Evolutionary conservation across 352 stramenopile genomes (phyloP).

Genomic region (Bremia lactucae): DNA sequence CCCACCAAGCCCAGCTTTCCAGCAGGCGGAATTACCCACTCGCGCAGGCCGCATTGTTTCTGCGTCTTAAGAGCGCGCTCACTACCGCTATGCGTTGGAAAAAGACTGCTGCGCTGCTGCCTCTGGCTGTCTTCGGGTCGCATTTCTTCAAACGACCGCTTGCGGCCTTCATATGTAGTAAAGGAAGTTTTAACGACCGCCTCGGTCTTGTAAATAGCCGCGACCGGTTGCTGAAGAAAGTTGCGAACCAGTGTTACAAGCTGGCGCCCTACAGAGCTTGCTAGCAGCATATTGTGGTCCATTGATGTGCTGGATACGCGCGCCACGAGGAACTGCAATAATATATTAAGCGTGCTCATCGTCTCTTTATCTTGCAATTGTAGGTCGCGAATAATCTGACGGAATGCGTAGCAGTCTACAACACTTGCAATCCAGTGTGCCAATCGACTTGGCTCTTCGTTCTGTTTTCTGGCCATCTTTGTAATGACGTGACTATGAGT

Average conservation of each 20-base stretch:
- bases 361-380: slow-evolving; percentile 57
- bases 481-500: slow-evolving; percentile 6
- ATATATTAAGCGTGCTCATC: slow-evolving; percentile 62
- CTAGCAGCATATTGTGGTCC: slow-evolving; percentile 44
- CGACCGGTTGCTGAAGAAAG: slow-evolving; percentile 51
- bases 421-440: slow-evolving; percentile 69
- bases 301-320: slow-evolving; percentile 49
- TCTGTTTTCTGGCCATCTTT: slow-evolving; percentile 13
- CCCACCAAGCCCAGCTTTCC: slow-evolving; percentile 28
- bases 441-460: slow-evolving; percentile 29
- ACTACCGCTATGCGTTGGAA: slow-evolving; percentile 18
- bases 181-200: slow-evolving; percentile 5
- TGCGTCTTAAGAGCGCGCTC: slow-evolving; percentile 41
- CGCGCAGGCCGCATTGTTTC: slow-evolving; percentile 41
- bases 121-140: slow-evolving; percentile 28
- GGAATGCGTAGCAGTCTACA: slow-evolving; percentile 70
- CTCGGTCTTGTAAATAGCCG: slow-evolving; percentile 7
- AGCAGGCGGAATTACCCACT: slow-evolving; percentile 34
- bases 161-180: slow-evolving; percentile 22
- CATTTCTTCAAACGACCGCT: slow-evolving; percentile 50
- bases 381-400: slow-evolving; percentile 39
- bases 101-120: slow-evolving; percentile 18
- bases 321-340: slow-evolving; percentile 57
- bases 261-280: slow-evolving; percentile 37
- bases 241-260: slow-evolving; percentile 51